These are phyloP conservation scores for Ascochyta clinopodiicola DNA, from an alignment of 2,329 filamentous ascomycete species.

Conservation along the genomic window DNA sequence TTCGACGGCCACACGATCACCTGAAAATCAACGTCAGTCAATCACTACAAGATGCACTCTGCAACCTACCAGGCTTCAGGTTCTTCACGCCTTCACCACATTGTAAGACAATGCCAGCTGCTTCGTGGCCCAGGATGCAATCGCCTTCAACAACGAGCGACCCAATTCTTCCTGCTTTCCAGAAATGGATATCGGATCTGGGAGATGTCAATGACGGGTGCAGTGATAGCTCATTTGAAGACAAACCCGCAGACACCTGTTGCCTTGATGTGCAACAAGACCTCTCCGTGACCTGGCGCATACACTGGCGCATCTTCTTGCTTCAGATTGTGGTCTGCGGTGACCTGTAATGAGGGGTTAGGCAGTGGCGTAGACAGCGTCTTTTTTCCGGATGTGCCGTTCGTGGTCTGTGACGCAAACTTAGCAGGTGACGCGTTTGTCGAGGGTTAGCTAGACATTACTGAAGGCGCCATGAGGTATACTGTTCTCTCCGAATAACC, in stretches of 20 bases:
- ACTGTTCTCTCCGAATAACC: background rate
- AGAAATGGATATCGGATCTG: conserved; percentile 72
- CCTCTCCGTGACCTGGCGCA: conserved; percentile 61
- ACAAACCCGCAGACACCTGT: conserved; percentile 69
- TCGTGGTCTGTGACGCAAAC: conserved; percentile 13
- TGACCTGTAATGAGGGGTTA: conserved; percentile 66
- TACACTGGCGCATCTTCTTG: conserved; percentile 63
- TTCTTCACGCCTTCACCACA: conserved; percentile 62
- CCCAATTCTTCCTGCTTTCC: conserved; percentile 70
- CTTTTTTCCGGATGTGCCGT: conserved; percentile 16
- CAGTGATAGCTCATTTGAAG: background rate
- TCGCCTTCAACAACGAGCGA: conserved; percentile 67
- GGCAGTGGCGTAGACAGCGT: conserved; percentile 35
- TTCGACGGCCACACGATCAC: conserved; percentile 71
- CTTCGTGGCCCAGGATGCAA: conserved; percentile 71
- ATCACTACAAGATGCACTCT: background rate
- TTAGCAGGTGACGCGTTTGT: conserved; percentile 9
- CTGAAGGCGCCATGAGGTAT: conserved; percentile 28
- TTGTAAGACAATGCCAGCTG: conserved; percentile 65
- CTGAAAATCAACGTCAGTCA: conserved; percentile 32
- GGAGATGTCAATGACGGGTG: background rate
- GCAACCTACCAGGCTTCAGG: conserved; percentile 53
- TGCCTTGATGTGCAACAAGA: conserved; percentile 66
- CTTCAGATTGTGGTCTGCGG: conserved; percentile 66
- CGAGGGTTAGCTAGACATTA: conserved; percentile 8